Conservation (phyloP, 768 basidiomycete genomes). For the Trametes gibbosa region DNA sequence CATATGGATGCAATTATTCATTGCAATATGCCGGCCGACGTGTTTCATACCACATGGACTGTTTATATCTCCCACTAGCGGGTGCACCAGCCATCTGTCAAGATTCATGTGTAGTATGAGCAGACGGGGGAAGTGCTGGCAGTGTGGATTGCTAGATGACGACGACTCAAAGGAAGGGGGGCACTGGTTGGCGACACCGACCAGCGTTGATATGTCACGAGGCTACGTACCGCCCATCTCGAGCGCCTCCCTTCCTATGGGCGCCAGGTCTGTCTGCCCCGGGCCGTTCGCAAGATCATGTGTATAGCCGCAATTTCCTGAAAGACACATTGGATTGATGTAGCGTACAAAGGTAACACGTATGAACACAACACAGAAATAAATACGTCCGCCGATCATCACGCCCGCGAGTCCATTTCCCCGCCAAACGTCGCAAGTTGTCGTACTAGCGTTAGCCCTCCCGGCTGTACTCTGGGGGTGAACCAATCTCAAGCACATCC, state of each 20-base stretch:
- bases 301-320: no score
- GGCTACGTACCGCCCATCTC: not conserved
- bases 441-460: not conserved
- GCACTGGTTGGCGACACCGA: not conserved
- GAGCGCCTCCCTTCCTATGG: no score
- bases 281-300: not conserved
- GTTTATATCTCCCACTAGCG: no score
- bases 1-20: not conserved
- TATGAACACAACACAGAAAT: not conserved
- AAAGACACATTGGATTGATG: no score
- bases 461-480: conserved; percentile 1
- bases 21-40: not conserved
- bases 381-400: not conserved
- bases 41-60: no score
- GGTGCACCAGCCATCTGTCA: no score
- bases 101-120: no score
- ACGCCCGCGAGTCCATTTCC: not conserved
- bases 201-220: not conserved
- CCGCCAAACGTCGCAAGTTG: no score
- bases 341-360: no score
- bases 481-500: not conserved
- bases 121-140: no score
- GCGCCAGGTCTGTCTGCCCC: no score
- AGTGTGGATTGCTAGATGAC: not conserved
- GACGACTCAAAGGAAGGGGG: not conserved